These are phyloP conservation scores for Penicillium aurantiogriseum DNA, from an alignment of 2,329 filamentous ascomycete genomes.

Conservation along the genomic window DNA sequence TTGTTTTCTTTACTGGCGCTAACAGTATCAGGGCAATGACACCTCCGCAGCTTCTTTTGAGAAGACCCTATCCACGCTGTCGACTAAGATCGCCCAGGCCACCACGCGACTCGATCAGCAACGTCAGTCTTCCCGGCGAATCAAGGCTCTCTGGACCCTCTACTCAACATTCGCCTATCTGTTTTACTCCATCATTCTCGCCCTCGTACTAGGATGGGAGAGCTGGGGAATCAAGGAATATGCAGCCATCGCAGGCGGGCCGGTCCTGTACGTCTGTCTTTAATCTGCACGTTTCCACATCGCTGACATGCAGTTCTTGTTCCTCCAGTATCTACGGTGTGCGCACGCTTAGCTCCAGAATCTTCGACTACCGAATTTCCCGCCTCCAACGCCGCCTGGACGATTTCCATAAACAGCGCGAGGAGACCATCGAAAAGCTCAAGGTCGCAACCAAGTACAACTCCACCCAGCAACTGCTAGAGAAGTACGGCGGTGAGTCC, in stretches of 20 bases:
- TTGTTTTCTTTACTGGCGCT: not conserved
- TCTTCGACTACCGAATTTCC: constrained; percentile 79
- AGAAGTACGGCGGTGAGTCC: constrained; percentile 82
- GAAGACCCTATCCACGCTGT: constrained; percentile 79
- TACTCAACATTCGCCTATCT: constrained; percentile 91
- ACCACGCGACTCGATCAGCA: constrained; percentile 71
- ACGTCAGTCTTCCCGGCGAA: constrained; percentile 70
- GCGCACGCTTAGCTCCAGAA: constrained; percentile 63
- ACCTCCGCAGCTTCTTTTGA: constrained; percentile 90
- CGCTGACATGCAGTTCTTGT: constrained; percentile 22
- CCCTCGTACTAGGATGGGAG: constrained; percentile 79
- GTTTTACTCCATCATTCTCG: constrained; percentile 75
- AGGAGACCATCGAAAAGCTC: constrained; percentile 86
- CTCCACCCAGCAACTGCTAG: constrained; percentile 84
- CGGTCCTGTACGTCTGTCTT: constrained; percentile 63
- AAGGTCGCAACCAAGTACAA: constrained; percentile 96
- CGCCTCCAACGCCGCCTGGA: constrained; percentile 68
- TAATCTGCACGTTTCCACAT: not conserved
- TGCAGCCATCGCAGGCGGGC: constrained; percentile 72
- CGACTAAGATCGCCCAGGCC: constrained; percentile 74
- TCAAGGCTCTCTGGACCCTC: constrained; percentile 82
- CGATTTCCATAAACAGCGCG: constrained; percentile 72
- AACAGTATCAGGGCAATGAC: constrained; percentile 58
- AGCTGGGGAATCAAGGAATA: constrained; percentile 77
- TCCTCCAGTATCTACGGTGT: constrained; percentile 70